Evolutionary conservation across 139 green algal genomes (phyloP).

Genomic region (Tetradesmus lagerheimii): DNA sequence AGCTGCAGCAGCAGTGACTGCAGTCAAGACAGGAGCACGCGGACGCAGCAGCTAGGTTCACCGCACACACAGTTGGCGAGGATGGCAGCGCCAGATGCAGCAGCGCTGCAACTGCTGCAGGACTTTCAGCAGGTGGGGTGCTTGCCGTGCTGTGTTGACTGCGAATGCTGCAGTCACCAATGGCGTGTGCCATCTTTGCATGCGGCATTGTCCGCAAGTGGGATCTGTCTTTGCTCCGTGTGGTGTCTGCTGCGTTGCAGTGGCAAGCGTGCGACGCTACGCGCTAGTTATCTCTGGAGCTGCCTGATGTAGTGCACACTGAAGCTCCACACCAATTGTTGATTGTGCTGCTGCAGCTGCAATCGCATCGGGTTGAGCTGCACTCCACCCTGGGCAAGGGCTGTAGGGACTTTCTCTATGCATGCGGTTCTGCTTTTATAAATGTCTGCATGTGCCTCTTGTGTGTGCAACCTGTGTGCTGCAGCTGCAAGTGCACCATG

Average conservation of each 20-base stretch:
- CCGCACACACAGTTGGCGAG: too few species aligned
- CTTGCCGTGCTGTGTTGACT: not conserved
- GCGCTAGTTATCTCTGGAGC: too few species aligned
- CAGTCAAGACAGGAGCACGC: not conserved
- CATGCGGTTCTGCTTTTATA: too few species aligned
- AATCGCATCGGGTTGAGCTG: conserved; percentile 40
- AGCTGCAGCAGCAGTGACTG: not conserved
- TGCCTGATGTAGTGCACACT: too few species aligned
- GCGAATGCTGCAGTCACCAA: too few species aligned
- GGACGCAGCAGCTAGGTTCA: not conserved
- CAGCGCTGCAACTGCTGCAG: conserved; percentile 12
- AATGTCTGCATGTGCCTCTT: too few species aligned
- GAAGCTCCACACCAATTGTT: too few species aligned
- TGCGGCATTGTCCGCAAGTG: not conserved
- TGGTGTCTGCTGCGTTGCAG: not conserved
- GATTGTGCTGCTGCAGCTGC: conserved; percentile 47
- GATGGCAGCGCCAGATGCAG: not conserved
- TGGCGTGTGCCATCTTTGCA: not conserved
- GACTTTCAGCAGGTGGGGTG: conserved; percentile 31
- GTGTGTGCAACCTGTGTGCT: too few species aligned
- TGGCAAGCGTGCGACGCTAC: too few species aligned
- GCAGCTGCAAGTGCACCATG: not conserved
- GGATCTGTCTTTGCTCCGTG: too few species aligned
- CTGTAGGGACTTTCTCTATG: too few species aligned
- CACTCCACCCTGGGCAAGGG: conserved; percentile 4